Conservation (phyloP, 139 green algal species). For the Volvox africanus region DNA sequence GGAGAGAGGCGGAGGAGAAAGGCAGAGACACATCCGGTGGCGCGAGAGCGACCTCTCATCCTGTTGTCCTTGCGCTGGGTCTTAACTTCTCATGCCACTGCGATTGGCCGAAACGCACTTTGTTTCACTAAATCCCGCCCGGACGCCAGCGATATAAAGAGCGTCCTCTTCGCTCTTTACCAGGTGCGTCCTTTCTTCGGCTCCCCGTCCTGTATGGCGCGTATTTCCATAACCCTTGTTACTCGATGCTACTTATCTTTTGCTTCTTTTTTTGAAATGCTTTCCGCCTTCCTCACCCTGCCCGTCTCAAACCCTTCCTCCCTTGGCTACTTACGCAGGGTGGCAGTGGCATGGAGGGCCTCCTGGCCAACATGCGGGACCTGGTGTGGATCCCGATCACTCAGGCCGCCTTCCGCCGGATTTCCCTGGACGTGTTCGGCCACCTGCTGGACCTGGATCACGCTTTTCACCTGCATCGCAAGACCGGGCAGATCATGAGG, state of each 20-base stretch:
- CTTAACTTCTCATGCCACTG: too few species aligned
- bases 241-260: background rate
- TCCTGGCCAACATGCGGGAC: conserved; percentile 66
- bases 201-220: too few species aligned
- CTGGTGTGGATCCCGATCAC: conserved; percentile 74
- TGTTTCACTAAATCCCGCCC: too few species aligned
- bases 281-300: background rate
- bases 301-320: background rate
- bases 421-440: conserved; percentile 80
- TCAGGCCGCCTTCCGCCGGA: conserved; percentile 62
- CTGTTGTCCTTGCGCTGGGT: too few species aligned
- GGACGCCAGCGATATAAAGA: too few species aligned
- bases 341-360: conserved; percentile 66
- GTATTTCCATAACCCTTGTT: background rate
- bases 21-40: too few species aligned
- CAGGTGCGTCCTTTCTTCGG: too few species aligned
- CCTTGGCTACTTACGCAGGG: conserved; percentile 16
- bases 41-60: too few species aligned
- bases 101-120: too few species aligned
- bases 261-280: background rate
- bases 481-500: conserved; percentile 86
- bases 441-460: conserved; percentile 86
- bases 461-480: conserved; percentile 88
- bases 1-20: too few species aligned
- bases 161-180: too few species aligned